A percentile compares a stretch with the other conserved stretches of the same genome.
phyloP scores from a whole-genome alignment of 192 early-diverging fungal genomes.

The Allomyces macrogynus region DNA sequence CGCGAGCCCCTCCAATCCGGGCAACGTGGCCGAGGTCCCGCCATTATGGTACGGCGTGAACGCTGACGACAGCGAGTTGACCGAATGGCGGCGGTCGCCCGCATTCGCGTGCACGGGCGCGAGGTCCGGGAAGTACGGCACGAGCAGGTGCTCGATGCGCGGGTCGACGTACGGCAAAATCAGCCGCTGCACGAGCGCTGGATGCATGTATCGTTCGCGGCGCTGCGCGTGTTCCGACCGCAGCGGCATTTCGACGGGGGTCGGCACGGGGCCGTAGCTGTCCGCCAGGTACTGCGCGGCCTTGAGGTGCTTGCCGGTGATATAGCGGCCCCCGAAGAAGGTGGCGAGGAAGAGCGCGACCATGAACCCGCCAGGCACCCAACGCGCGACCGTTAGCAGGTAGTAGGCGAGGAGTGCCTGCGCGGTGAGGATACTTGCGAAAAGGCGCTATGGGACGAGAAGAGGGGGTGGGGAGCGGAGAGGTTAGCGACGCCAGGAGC shows the following conservation, averaged over 20 bases:
- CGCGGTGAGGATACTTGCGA: too few relatives aligned
- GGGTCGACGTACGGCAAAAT: neutral
- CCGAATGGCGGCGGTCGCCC: neutral
- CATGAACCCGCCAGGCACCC: neutral
- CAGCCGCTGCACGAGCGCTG: neutral
- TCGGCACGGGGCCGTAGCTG: neutral
- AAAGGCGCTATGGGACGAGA: too few relatives aligned
- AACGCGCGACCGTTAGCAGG: too few relatives aligned
- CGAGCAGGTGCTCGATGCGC: neutral
- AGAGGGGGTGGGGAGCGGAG: too few relatives aligned
- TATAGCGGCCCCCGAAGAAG: neutral
- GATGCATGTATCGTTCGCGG: neutral
- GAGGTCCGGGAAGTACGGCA: neutral
- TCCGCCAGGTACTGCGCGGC: neutral
- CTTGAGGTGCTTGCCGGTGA: neutral
- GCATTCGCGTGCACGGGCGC: neutral
- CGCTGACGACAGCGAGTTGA: neutral
- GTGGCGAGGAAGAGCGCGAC: neutral
- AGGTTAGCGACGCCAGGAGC: too few relatives aligned
- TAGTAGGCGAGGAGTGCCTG: too few relatives aligned
- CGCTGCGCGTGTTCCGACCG: neutral
- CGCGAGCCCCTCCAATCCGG: neutral
- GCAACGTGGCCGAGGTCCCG: too few relatives aligned
- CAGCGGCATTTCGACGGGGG: too few relatives aligned
- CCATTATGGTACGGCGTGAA: neutral